phyloP scores from a whole-genome alignment of 208 protist genomes.

The Sergeia podlipaevii region DNA sequence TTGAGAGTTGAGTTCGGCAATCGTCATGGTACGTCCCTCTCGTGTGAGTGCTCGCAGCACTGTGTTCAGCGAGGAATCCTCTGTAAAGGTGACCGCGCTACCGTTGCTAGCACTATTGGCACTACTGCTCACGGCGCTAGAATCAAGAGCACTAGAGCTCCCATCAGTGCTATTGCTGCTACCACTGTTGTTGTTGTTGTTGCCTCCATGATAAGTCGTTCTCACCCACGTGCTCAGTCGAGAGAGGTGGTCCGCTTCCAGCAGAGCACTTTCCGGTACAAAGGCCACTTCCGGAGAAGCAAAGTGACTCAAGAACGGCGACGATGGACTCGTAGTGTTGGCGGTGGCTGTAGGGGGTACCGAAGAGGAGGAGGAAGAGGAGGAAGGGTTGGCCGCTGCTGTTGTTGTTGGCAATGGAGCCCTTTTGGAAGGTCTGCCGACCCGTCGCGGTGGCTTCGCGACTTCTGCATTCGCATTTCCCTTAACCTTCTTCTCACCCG shows the following conservation, averaged over 20 bases:
- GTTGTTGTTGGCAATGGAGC: not conserved
- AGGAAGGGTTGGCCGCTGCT: not conserved
- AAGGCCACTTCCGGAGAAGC: no score
- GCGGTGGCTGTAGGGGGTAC: not conserved
- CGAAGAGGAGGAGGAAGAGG: not conserved
- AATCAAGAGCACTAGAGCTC: no score
- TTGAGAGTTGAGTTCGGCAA: constrained; percentile 15
- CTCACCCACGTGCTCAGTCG: constrained; percentile 52
- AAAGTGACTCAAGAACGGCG: no score
- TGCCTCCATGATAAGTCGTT: constrained; percentile 13
- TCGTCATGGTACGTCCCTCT: constrained; percentile 24
- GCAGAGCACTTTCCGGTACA: constrained; percentile 54
- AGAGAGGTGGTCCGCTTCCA: constrained; percentile 45
- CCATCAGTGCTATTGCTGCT: not conserved
- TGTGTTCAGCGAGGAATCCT: constrained; percentile 19
- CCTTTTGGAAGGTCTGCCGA: not conserved
- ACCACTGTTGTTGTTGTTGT: not conserved
- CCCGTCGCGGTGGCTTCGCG: not conserved
- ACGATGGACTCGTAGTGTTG: no score
- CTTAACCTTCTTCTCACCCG: not conserved
- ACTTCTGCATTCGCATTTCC: not conserved
- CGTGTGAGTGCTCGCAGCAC: constrained; percentile 19
- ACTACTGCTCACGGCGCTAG: not conserved
- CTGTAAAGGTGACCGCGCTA: constrained; percentile 3
- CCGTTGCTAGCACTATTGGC: not conserved